Evolutionary conservation across 2,329 filamentous ascomycete species (phyloP), one percentile per base, ranked within the genome.

Genomic region (Trichoderma brevicompactum): DNA sequence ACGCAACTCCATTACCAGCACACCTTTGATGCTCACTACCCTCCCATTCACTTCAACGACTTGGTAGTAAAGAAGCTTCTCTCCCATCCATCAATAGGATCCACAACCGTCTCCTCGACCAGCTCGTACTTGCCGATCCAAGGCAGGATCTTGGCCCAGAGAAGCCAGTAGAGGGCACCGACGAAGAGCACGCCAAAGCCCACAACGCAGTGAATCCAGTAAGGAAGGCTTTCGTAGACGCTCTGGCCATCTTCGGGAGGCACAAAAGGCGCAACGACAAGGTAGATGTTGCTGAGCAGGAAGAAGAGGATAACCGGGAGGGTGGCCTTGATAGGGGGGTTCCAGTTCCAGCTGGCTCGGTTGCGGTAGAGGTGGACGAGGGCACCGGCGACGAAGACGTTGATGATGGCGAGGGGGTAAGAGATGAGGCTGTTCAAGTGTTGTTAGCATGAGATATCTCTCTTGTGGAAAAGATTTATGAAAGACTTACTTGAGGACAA

Each of bases 41-140:
- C 40, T n/a, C 5, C 36, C 32, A n/a, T 54, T 36, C 7, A 49
- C 41, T 23, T 43, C 50, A 52, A 64, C 5, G 83, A 82, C 67
- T 78, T 73, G 65, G 73, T 79, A 2, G 79, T 75, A 70, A 88
- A 88, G 2, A 84, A 79, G 62, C 78, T 85, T 38, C 84, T 78
- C 69, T 87, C 86, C 87, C 87, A 89, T 1, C 87, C 87, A 72
- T 89, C 87, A 48, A 85, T 80, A 0, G 80, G 80, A 67, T 87
- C 84, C 7, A 89, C 74, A 2, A 81, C 73, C 0, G 77, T 80
- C 74, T 87, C 83, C 64, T 83, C 80, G 2, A 86, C 79, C 9
- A 90, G 78, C 69, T 85, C 79, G 70, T 90, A 87, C 0, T 72
- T 71, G 13, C 84, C 84, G 38, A 86, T 67, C 70, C 78, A 80